These are phyloP conservation scores for Vitis hybrid DNA, from an alignment of 177 flowering plant species.

Conservation along the genomic window DNA sequence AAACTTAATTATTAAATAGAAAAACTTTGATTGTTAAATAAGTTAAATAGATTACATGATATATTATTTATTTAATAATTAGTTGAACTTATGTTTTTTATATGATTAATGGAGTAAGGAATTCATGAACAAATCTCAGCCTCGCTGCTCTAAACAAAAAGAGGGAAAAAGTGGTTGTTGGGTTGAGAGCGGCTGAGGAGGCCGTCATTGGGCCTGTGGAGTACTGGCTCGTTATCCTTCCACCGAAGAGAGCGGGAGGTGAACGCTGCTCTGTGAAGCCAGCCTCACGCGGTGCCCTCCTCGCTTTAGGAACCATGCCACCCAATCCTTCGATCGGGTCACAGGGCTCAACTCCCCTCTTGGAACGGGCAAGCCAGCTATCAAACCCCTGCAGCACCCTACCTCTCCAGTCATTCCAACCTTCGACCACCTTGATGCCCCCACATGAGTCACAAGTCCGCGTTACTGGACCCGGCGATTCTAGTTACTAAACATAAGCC, in stretches of 20 bases:
- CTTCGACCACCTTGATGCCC: background rate
- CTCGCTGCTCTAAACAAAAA: too few species aligned
- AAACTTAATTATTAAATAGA: too few species aligned
- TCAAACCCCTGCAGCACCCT: background rate
- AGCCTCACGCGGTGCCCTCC: background rate
- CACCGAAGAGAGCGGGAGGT: slow-evolving; percentile 3
- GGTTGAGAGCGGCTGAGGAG: background rate
- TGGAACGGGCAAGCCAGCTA: slow-evolving; percentile 1
- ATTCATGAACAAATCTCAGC: too few species aligned
- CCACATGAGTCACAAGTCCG: background rate
- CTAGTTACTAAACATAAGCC: too few species aligned
- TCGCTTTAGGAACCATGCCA: background rate
- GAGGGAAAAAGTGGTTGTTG: background rate
- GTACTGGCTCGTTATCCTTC: slow-evolving; percentile 2
- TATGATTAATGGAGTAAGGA: too few species aligned
- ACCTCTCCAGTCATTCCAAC: background rate
- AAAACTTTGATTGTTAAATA: too few species aligned
- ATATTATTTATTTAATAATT: too few species aligned
- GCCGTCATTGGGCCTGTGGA: background rate
- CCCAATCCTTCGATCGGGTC: background rate
- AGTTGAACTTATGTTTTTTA: too few species aligned
- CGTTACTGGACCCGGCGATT: background rate
- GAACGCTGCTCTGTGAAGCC: too few species aligned
- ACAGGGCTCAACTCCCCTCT: background rate
- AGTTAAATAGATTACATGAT: too few species aligned